Evolutionary conservation across 2,329 filamentous ascomycete genomes (phyloP).

Genomic region (Pyricularia sp.): DNA sequence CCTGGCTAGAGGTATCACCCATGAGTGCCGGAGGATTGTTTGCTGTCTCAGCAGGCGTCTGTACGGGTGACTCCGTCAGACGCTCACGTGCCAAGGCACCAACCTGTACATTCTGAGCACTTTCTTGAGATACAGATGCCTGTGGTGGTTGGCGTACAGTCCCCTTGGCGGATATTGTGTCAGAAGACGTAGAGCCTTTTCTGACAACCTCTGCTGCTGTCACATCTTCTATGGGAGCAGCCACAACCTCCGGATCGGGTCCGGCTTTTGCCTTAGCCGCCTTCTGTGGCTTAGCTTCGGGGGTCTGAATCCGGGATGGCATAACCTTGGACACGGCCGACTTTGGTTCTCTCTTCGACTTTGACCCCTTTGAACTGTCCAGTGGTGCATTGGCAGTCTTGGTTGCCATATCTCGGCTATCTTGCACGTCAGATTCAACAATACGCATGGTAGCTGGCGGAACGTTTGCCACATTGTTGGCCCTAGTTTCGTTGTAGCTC

Average conservation of each 20-base stretch:
- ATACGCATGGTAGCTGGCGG: constrained; percentile 49
- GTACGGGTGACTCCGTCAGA: constrained; percentile 59
- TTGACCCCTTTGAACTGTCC: constrained; percentile 13
- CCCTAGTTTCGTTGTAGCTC: constrained; percentile 27
- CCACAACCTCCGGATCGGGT: constrained; percentile 30
- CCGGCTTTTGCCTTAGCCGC: constrained; percentile 27
- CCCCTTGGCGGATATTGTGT: constrained; percentile 7
- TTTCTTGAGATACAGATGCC: constrained; percentile 17
- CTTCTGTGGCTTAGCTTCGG: constrained; percentile 44
- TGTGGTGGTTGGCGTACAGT: not conserved
- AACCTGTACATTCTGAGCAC: constrained; percentile 14
- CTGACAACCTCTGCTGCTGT: not conserved
- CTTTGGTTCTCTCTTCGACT: constrained; percentile 31
- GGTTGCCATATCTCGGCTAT: constrained; percentile 19
- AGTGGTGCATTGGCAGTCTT: constrained; percentile 9
- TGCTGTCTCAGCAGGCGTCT: constrained; percentile 42
- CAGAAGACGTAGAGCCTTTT: not conserved
- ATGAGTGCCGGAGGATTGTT: constrained; percentile 57
- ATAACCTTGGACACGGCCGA: constrained; percentile 32
- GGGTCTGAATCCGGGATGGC: constrained; percentile 24
- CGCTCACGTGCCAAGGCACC: constrained; percentile 28
- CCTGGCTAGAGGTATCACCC: constrained; percentile 62
- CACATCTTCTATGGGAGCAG: constrained; percentile 7
- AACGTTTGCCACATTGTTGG: constrained; percentile 45
- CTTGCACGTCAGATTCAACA: constrained; percentile 43